Evolutionary conservation across 805 yeast genomes (phyloP), one percentile per base, ranked within the genome.

Genomic region (Candida stauntonica): DNA sequence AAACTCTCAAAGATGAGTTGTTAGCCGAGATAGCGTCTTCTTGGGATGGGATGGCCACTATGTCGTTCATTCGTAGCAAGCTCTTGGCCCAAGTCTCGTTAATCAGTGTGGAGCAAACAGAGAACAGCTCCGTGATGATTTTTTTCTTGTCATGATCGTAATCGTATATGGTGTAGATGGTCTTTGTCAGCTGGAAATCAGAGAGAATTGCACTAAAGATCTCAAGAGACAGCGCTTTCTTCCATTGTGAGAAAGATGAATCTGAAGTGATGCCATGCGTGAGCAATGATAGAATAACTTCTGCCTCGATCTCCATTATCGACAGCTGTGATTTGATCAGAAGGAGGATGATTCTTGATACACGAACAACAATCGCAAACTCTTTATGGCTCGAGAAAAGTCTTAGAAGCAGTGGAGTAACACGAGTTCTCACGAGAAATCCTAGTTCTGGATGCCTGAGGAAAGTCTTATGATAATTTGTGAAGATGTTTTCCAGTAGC

Each of bases 321-420:
- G 68, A 61, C 16, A 88, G 66, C 18, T 79, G 77, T 8, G 63
- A 54, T 24, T 74, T 65, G 5, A 88, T 60, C 29, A 91, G 57
- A 4, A 87, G 63, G 27, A 72, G 68, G 13, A 86, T 70, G 8
- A 88, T 70, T 36, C 98, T 71, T 30, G 86, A 75, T 5, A 86
- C 83, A 47, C 98, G 71, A 2, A 85, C 81, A 34, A 79, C 74
- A 12, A 81, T 69, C 0, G 94, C 70, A 53, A 88, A 91, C 26
- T 73, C 79, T 27, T 69, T 69, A 15, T 68, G 62, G 17, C 70
- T 70, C 12, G 86, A 70, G 34, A 88, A 71, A 26, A 78, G 72
- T 30, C 93, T 63, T 17, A 93, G 63, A 15, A 91, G 63, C 8
- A 86, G 68, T 0, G 98, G 98, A 3, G 86, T 81, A 0, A 86